Evolutionary conservation across 345 rosid species (phyloP).

Genomic region (Erodium maritimum): DNA sequence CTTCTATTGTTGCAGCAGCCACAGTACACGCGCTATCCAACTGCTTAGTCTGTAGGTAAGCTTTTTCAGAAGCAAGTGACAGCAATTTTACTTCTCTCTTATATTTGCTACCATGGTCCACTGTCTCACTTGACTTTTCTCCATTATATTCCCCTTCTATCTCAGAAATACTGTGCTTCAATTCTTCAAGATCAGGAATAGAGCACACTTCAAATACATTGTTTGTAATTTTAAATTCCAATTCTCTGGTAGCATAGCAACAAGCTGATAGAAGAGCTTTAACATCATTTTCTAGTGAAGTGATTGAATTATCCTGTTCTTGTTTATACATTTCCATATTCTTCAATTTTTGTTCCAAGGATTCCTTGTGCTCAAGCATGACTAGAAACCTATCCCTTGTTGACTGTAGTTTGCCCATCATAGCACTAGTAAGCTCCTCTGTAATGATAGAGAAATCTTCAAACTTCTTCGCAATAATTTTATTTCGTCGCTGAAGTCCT

Average conservation of each 20-base stretch:
- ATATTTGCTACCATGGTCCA: slow-evolving; percentile 22
- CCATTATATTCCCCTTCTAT: slow-evolving; percentile 22
- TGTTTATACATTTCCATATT: slow-evolving; percentile 30
- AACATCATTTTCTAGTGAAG: slow-evolving; percentile 32
- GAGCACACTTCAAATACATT: slow-evolving; percentile 28
- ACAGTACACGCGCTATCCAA: slow-evolving; percentile 42
- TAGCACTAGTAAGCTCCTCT: slow-evolving; percentile 33
- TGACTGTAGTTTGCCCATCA: slow-evolving; percentile 36
- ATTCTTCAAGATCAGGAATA: slow-evolving; percentile 35
- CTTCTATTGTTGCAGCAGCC: slow-evolving; percentile 38
- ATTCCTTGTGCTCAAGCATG: slow-evolving; percentile 30
- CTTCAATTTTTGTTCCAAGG: slow-evolving; percentile 38
- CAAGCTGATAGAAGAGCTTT: slow-evolving; percentile 47
- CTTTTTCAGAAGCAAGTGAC: slow-evolving; percentile 31
- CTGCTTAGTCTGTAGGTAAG: slow-evolving; percentile 22
- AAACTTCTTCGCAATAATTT: slow-evolving; percentile 33
- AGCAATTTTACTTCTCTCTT: slow-evolving; percentile 30
- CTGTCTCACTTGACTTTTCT: slow-evolving; percentile 19
- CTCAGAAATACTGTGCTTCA: slow-evolving; percentile 13
- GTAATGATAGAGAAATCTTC: slow-evolving; percentile 34
- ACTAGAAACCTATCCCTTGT: slow-evolving; percentile 27
- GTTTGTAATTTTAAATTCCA: slow-evolving; percentile 44
- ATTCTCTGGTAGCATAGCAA: slow-evolving; percentile 35
- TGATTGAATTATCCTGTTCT: slow-evolving; percentile 38
- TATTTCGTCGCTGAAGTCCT: slow-evolving; percentile 36